Evolutionary conservation across 768 basidiomycete species (phyloP), one percentile per base, ranked within the genome.

Genomic region (Scleroderma citrinum): DNA sequence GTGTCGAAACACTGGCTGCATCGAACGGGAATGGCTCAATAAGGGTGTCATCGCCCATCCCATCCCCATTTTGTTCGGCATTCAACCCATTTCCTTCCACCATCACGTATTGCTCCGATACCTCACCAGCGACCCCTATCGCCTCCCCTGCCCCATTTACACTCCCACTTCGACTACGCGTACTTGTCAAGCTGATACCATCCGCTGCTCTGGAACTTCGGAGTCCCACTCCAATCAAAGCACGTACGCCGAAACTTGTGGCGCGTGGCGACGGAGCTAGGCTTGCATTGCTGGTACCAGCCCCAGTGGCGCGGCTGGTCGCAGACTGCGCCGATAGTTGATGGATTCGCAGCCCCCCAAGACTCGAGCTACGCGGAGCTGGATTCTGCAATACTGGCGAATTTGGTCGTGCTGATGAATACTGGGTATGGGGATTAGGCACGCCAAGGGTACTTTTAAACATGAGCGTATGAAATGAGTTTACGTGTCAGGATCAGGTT

Each of bases 51-150:
- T 57, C 58, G 3, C 46, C 53, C 40, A 47, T 51, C 19, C 48
- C 52, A 42, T 52, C 48, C 7, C 7, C 17, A 29, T 29, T 29
- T 29, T 29, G 26, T 5, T 29, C 26, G 20, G 46, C 51, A 19
- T 32, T 50, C 35, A 51, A 52, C 7, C 46, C 50, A 20, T 56
- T 34, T 0, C 53, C 66, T 13, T 60, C 44, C 19, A 68, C 61
- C 41, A 67, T 48, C 1, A 67, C 51, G 21, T 59, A 68, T 32
- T 52, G 64, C 3, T 60, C 63, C 2, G 54, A 51, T 44, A 48
- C 60, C 34, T 49, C 57, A 5, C 48, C 50, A 2, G 42, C 35
- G 19, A 12, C 1, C 30, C 37, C 14, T 24, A 7, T 29, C 16
- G 10, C 24, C 37, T 30, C 35, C 21, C 47, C 42, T 26, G 56